These are phyloP conservation scores for Fusarium armeniacum DNA, from an alignment of 2,329 filamentous ascomycete genomes.

Conservation along the genomic window DNA sequence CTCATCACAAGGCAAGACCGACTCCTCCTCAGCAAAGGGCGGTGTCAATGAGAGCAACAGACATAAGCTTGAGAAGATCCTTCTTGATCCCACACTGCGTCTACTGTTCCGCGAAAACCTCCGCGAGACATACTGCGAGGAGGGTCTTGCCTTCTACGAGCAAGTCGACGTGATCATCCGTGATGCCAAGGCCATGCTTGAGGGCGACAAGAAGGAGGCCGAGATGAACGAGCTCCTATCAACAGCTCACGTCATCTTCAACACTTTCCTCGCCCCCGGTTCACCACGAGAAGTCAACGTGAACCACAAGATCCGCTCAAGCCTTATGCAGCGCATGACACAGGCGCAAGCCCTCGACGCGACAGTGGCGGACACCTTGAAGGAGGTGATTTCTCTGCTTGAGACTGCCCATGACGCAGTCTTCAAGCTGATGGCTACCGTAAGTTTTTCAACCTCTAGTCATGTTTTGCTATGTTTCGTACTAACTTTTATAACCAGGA, in stretches of 20 bases:
- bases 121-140: conserved; percentile 94
- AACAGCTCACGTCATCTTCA: conserved; percentile 96
- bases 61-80: conserved; percentile 90
- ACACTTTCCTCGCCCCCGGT: conserved; percentile 96
- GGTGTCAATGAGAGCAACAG: conserved; percentile 90
- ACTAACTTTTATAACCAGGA: conserved; percentile 62
- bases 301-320: conserved; percentile 93
- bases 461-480: conserved; percentile 32
- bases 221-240: conserved; percentile 96
- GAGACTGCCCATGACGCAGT: conserved; percentile 95
- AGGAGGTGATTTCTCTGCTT: conserved; percentile 89
- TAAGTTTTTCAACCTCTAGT: conserved; percentile 66
- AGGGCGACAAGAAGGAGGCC: conserved; percentile 73
- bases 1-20: conserved; percentile 70
- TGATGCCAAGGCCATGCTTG: conserved; percentile 72
- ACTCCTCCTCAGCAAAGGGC: conserved; percentile 59
- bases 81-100: conserved; percentile 88
- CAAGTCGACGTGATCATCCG: conserved; percentile 91
- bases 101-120: conserved; percentile 94
- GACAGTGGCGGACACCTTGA: conserved; percentile 89
- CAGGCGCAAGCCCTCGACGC: conserved; percentile 93
- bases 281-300: conserved; percentile 98
- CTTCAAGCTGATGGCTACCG: conserved; percentile 98
- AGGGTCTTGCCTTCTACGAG: conserved; percentile 95
- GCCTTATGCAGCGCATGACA: conserved; percentile 95